These are phyloP conservation scores for Carex kokanica DNA, from an alignment of 176 grass and related monocot genomes.

Conservation along the genomic window DNA sequence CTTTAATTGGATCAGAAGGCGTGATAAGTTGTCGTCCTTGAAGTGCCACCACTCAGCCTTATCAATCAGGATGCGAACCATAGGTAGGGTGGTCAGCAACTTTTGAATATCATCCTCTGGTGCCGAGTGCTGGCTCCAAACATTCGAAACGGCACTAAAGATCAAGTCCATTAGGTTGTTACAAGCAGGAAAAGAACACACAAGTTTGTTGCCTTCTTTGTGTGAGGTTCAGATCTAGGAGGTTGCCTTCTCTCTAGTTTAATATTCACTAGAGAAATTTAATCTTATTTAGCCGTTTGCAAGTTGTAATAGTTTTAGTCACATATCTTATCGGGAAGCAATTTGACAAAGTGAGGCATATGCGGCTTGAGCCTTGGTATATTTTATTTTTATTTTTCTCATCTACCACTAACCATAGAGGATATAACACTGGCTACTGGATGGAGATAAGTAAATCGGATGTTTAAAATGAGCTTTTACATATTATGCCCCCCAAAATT, in stretches of 20 bases:
- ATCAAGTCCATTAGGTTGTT: neutral
- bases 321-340: neutral
- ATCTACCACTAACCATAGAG: neutral
- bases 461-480: too few species aligned
- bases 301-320: neutral
- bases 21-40: neutral
- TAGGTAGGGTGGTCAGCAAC: neutral
- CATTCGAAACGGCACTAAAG: neutral
- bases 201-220: neutral
- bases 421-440: neutral
- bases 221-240: neutral
- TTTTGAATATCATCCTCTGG: neutral
- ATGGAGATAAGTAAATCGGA: too few species aligned
- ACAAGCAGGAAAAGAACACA: neutral
- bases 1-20: constrained; percentile 14
- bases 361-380: neutral
- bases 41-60: constrained; percentile 7
- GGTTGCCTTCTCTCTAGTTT: neutral
- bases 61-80: neutral
- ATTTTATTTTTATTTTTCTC: neutral
- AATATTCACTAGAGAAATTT: neutral
- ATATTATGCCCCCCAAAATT: too few species aligned
- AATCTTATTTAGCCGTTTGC: neutral
- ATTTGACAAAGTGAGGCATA: neutral
- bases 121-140: neutral